Conservation (phyloP, 2,329 filamentous ascomycete genomes). For the Elsinoe arachidis region DNA sequence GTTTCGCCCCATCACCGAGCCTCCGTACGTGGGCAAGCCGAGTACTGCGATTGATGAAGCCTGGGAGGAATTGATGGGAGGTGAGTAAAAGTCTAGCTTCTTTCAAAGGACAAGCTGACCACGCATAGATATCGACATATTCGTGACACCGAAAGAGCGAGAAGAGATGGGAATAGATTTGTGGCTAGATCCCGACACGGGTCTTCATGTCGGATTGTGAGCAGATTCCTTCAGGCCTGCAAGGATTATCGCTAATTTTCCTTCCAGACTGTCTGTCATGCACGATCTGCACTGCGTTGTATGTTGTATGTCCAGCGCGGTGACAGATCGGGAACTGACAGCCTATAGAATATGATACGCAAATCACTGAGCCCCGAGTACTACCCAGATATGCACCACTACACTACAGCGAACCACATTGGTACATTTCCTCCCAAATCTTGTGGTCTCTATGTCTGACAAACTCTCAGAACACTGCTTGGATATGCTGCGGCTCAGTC, state of each 20-base stretch:
- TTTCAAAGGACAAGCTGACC: background rate
- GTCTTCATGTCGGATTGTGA: background rate
- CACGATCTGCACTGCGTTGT: slow-evolving; percentile 1
- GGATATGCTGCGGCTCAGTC: background rate
- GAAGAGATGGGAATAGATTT: background rate
- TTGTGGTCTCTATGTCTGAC: background rate
- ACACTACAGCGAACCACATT: background rate
- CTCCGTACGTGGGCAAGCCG: background rate
- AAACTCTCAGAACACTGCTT: background rate
- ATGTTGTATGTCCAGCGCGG: background rate
- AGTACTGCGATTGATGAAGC: background rate
- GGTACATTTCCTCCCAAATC: background rate
- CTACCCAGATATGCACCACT: background rate
- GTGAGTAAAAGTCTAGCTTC: background rate
- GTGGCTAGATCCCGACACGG: background rate
- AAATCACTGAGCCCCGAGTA: slow-evolving; percentile 3
- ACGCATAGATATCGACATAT: background rate
- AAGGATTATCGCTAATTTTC: no score
- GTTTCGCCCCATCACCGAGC: background rate
- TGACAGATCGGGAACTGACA: background rate
- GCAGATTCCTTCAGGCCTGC: background rate
- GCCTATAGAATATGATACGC: background rate
- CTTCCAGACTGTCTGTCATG: background rate
- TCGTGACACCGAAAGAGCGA: background rate
- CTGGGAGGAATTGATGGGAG: background rate